Base-by-base conservation (phyloP, 2,329 filamentous ascomycete species). In the Phialophora macrospora region DNA sequence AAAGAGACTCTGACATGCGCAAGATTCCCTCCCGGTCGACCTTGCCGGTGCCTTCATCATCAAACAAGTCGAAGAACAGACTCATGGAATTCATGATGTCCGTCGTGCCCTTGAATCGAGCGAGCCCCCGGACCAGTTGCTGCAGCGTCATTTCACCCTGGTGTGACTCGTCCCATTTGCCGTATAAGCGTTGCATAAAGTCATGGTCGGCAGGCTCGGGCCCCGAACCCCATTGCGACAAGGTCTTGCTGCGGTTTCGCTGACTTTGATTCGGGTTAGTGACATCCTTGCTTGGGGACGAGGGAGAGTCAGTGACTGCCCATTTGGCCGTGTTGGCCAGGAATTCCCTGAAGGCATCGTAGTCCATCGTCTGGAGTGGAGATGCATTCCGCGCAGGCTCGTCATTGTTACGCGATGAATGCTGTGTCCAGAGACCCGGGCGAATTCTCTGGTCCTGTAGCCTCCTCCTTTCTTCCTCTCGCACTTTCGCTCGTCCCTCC, bases 21-120 rank as follows among this genome's bases (percentile, higher is more conserved):
- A 99, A 78, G 64, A 99, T 99, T 5, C 95, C 95, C 77, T 99
- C 95, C 11, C 95, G 88, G 74, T 98, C 95, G 4, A 99, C 93
- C 72, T 87, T 92, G 28, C 95, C 95, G 75, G 97, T 93, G 1
- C 88, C 86, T 73, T 94, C 90, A 71, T 99, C 94, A 75, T 99
- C 95, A 76, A 98, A 97, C 0, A 99, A 86, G 74, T 97, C 92
- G 73, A 99, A 99, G 77, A 99, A 98, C 79, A 98, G 98, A 66
- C 89, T 95, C 74, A 99, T 98, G 65, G 91, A 95, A 32, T 92
- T 92, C 94, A 99, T 97, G 71, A 99, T 97, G 77, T 99, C 95
- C 55, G 90, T 89, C 62, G 90, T 93, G 8, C 95, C 94, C 77
- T 97, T 98, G 74, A 99, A 92, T 14, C 91, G 88, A 1, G 94